Conservation (phyloP, 2,329 filamentous ascomycete species). For the Tolypocladium inflatum region DNA sequence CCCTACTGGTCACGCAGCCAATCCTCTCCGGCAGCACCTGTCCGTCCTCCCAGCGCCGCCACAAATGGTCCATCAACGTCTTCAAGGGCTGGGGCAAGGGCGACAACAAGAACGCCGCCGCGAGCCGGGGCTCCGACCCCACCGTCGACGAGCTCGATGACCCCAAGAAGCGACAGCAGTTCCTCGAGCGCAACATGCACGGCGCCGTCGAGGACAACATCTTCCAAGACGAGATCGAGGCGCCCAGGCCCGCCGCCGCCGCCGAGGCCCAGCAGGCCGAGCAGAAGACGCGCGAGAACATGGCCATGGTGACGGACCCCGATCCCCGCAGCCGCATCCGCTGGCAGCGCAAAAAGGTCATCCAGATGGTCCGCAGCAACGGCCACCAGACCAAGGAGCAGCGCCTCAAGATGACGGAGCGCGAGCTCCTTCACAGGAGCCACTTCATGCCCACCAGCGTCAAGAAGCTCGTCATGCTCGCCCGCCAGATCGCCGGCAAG, state of each 20-base stretch:
- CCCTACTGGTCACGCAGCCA: not conserved
- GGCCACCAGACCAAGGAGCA: slow-evolving; percentile 46
- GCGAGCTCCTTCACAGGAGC: slow-evolving; percentile 48
- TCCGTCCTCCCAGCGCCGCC: slow-evolving; percentile 21
- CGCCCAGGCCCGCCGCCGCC: slow-evolving; percentile 17
- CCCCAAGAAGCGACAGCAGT: slow-evolving; percentile 30
- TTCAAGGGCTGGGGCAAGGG: slow-evolving; percentile 26
- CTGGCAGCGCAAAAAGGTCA: slow-evolving; percentile 79
- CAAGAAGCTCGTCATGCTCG: slow-evolving; percentile 84
- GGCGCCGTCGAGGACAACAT: slow-evolving; percentile 45
- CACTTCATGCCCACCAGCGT: slow-evolving; percentile 71
- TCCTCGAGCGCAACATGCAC: slow-evolving; percentile 28
- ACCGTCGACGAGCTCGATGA: slow-evolving; percentile 28
- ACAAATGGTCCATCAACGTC: slow-evolving; percentile 32
- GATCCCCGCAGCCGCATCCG: slow-evolving; percentile 59
- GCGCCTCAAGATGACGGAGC: slow-evolving; percentile 56
- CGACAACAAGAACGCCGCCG: slow-evolving; percentile 20
- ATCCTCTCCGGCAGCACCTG: not conserved
- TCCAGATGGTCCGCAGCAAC: slow-evolving; percentile 60
- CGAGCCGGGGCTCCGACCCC: slow-evolving; percentile 13
- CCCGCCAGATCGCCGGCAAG: slow-evolving; percentile 86
- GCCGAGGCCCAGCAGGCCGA: slow-evolving; percentile 18
- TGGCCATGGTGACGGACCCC: slow-evolving; percentile 63
- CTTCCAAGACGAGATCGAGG: slow-evolving; percentile 49
- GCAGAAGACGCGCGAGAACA: slow-evolving; percentile 34